A percentile compares a stretch with the other conserved stretches of the same genome.
Evolutionary conservation across 306 rosid species (phyloP).

Genomic region (Cicer pinnatifidum): DNA sequence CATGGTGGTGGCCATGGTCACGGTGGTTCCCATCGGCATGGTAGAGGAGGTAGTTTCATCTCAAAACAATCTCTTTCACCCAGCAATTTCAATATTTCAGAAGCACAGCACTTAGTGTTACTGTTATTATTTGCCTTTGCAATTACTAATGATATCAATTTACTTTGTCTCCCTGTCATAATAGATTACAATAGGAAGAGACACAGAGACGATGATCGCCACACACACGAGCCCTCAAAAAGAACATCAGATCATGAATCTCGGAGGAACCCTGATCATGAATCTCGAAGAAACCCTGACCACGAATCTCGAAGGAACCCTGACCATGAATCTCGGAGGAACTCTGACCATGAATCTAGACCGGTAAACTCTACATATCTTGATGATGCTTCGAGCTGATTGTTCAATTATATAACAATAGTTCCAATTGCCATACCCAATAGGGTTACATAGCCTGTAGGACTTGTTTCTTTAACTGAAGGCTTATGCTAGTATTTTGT

Average conservation of each 20-base stretch:
- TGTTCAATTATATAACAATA: slow-evolving; percentile 16
- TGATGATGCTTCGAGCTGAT: slow-evolving; percentile 24
- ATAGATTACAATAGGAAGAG: slow-evolving; percentile 77
- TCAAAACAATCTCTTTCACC: slow-evolving; percentile 26
- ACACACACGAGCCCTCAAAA: slow-evolving; percentile 65
- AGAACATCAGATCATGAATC: slow-evolving; percentile 72
- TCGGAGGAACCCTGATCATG: slow-evolving; percentile 70
- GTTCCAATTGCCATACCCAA: slow-evolving; percentile 31
- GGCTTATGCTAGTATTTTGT: slow-evolving; percentile 12
- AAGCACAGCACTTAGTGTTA: slow-evolving; percentile 36
- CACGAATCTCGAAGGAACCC: slow-evolving; percentile 66
- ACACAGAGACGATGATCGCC: slow-evolving; percentile 81
- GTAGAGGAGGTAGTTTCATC: slow-evolving; percentile 80
- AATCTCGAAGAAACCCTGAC: slow-evolving; percentile 70
- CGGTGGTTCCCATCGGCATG: slow-evolving; percentile 72
- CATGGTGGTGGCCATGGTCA: slow-evolving; percentile 77
- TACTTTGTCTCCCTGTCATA: slow-evolving; percentile 37
- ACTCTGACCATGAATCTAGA: slow-evolving; percentile 77
- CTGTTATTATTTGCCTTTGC: slow-evolving; percentile 7
- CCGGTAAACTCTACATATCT: slow-evolving; percentile 60
- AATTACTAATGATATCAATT: slow-evolving; percentile 12
- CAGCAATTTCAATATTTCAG: slow-evolving; percentile 15
- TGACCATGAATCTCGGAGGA: slow-evolving; percentile 63
- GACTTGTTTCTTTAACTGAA: slow-evolving; percentile 26
- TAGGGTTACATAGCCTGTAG: background rate